phyloP scores from a whole-genome alignment of 345 rosid species.

The Geranium brycei region DNA sequence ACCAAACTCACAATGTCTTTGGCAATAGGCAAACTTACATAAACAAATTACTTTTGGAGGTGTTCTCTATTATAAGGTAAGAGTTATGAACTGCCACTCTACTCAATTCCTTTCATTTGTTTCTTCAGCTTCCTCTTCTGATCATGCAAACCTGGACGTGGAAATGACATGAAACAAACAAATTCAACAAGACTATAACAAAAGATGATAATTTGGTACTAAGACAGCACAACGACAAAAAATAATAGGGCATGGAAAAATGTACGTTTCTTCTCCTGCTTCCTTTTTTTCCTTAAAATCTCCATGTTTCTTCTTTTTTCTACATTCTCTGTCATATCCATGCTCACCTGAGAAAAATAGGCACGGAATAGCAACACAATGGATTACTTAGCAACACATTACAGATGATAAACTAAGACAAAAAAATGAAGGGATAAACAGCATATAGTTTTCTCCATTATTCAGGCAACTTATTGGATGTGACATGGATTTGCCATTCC shows the following conservation, averaged over 20 bases:
- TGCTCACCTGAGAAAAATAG: constrained; percentile 26
- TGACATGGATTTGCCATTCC: not conserved
- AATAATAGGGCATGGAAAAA: not conserved
- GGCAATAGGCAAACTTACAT: not conserved
- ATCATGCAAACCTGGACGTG: constrained; percentile 51
- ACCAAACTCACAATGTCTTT: not conserved
- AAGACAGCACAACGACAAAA: not conserved
- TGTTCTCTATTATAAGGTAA: no score
- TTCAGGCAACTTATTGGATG: no score
- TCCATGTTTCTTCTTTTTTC: constrained; percentile 42
- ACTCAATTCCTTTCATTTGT: constrained; percentile 12
- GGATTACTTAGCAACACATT: not conserved
- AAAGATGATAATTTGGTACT: not conserved
- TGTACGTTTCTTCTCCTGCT: constrained; percentile 71
- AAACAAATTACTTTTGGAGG: not conserved
- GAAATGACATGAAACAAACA: not conserved
- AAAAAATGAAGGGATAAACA: not conserved
- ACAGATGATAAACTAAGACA: not conserved
- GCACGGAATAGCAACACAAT: not conserved
- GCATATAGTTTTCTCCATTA: not conserved
- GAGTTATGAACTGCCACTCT: not conserved
- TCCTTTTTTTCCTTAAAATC: constrained; percentile 45
- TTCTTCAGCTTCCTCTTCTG: constrained; percentile 65
- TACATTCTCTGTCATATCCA: constrained; percentile 43
- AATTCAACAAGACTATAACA: not conserved